Evolutionary conservation across 805 yeast genomes (phyloP).

Genomic region (Ogataea henricii): DNA sequence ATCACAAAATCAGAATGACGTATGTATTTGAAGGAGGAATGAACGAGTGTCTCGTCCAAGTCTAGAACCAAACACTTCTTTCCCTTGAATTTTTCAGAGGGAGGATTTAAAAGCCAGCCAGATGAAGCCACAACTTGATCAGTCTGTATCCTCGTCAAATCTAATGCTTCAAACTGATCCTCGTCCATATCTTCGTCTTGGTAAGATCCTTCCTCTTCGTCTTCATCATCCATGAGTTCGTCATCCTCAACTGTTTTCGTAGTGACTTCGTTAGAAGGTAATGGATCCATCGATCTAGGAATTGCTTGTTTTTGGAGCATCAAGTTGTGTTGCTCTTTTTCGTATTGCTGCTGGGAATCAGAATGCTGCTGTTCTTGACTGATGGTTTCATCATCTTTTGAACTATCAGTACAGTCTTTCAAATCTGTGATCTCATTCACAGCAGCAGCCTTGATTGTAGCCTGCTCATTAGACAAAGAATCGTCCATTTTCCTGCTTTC

Average conservation of each 20-base stretch:
- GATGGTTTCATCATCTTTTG: constrained; percentile 37
- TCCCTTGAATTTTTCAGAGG: constrained; percentile 48
- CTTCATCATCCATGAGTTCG: constrained; percentile 21
- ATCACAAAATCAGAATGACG: constrained; percentile 94
- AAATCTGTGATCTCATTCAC: constrained; percentile 34
- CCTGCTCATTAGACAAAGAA: constrained; percentile 11
- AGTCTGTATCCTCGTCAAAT: constrained; percentile 64
- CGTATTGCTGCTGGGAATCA: constrained; percentile 8
- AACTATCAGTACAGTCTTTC: constrained; percentile 38
- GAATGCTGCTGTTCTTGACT: constrained; percentile 11
- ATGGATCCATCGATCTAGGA: constrained; percentile 17
- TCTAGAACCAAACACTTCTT: constrained; percentile 90
- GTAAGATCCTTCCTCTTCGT: constrained; percentile 17
- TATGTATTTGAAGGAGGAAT: constrained; percentile 88
- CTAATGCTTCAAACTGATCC: constrained; percentile 42
- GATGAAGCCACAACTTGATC: constrained; percentile 70
- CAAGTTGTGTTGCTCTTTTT: constrained; percentile 16
- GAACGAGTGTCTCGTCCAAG: constrained; percentile 94
- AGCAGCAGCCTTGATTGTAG: constrained; percentile 18
- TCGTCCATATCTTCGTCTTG: constrained; percentile 27
- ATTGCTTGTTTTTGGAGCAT: constrained; percentile 17
- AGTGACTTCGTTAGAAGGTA: constrained; percentile 11
- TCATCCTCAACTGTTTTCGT: constrained; percentile 19
- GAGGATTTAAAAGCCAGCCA: constrained; percentile 65
- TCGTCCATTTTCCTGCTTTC: constrained; percentile 8